A percentile compares a stretch with the other conserved stretches of the same genome.
Evolutionary conservation across 441 rosid genomes (phyloP).

Genomic region (Gossypium lobatum): DNA sequence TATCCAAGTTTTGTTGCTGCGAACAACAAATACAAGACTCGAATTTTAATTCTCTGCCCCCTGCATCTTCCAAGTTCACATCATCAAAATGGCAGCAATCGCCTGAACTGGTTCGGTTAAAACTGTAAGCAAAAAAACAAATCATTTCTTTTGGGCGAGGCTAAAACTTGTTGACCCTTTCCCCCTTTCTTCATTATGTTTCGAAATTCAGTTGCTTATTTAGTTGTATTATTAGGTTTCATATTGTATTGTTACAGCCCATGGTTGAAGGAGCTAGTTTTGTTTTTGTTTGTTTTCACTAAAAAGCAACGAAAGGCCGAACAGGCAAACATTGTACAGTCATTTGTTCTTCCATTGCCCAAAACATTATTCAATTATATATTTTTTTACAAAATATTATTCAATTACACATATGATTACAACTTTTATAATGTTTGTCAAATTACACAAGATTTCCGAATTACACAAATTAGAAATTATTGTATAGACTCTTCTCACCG

Average conservation of each 20-base stretch:
- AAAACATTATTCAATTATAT: too few species aligned
- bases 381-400: too few species aligned
- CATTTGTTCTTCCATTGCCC: conserved; percentile 31
- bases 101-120: background rate
- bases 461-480: too few species aligned
- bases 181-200: background rate
- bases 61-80: conserved; percentile 9
- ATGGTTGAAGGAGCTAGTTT: conserved; percentile 28
- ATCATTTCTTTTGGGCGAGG: background rate
- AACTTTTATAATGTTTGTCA: too few species aligned
- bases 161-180: background rate
- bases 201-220: conserved; percentile 21
- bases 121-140: background rate
- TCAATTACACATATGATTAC: too few species aligned
- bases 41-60: conserved; percentile 3
- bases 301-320: conserved; percentile 22
- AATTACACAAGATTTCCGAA: too few species aligned
- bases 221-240: conserved; percentile 14
- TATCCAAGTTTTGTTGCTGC: conserved; percentile 44
- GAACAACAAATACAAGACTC: conserved; percentile 11
- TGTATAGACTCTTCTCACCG: too few species aligned
- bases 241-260: conserved; percentile 11
- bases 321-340: conserved; percentile 39
- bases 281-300: conserved; percentile 8
- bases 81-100: background rate